Percentiles rank a stretch among this genome's conserved stretches.
These are phyloP conservation scores for Lentinula boryana DNA, from an alignment of 768 basidiomycete species.

Conservation along the genomic window DNA sequence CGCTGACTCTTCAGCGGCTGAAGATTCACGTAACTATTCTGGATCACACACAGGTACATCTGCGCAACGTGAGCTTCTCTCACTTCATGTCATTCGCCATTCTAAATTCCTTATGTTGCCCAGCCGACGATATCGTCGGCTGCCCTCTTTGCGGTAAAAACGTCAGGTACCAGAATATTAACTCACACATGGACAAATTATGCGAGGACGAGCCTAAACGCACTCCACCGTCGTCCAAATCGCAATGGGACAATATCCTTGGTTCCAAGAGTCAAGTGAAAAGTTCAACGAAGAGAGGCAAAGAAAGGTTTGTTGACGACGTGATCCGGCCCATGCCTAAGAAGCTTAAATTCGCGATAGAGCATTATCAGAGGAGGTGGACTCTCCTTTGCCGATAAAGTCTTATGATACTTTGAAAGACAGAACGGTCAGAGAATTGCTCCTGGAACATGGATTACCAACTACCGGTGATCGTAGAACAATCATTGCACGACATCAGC, in stretches of 20 bases:
- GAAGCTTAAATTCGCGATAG: slow-evolving; percentile 13
- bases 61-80: not conserved
- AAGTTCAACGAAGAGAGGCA: slow-evolving; percentile 35
- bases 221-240: slow-evolving; percentile 11
- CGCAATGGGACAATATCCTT: slow-evolving; percentile 20
- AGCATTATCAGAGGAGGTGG: slow-evolving; percentile 25
- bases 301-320: slow-evolving; percentile 22
- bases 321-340: not conserved
- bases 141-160: slow-evolving; percentile 59
- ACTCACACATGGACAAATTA: slow-evolving; percentile 60
- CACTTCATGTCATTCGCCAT: not conserved
- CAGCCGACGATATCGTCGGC: slow-evolving; percentile 34
- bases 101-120: not conserved
- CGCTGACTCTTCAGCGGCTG: not conserved
- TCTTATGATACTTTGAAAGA: slow-evolving; percentile 64
- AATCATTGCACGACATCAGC: slow-evolving; percentile 53
- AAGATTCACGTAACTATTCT: not conserved
- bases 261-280: slow-evolving; percentile 28
- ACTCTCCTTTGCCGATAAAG: slow-evolving; percentile 51
- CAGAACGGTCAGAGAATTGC: slow-evolving; percentile 49
- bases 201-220: slow-evolving; percentile 33
- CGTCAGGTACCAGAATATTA: slow-evolving; percentile 45
- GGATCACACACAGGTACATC: not conserved
- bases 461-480: slow-evolving; percentile 43
- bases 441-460: slow-evolving; percentile 44